Evolutionary conservation across 495 filamentous ascomycete genomes (phyloP).

Genomic region (Penicillium dipodomyicola): DNA sequence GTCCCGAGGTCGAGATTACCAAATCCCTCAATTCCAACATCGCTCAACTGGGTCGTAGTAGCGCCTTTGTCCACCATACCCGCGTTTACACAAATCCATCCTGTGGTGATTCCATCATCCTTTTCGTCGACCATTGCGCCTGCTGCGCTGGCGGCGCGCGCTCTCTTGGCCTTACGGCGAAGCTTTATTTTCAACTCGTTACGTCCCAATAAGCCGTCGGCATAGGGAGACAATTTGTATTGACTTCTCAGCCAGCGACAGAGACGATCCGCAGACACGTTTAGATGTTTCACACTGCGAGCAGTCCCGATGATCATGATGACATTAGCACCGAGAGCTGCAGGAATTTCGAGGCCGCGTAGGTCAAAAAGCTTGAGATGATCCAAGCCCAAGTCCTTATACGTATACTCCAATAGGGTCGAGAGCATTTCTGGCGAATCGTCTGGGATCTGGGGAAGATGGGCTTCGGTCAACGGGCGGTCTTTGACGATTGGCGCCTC

Average conservation of each 20-base stretch:
- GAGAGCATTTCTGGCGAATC: slow-evolving; percentile 70
- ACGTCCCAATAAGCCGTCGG: slow-evolving; percentile 84
- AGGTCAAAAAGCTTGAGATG: slow-evolving; percentile 75
- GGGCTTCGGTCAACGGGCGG: slow-evolving; percentile 56
- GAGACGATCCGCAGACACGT: slow-evolving; percentile 84
- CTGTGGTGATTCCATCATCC: slow-evolving; percentile 83
- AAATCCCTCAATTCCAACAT: slow-evolving; percentile 65
- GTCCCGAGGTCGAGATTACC: slow-evolving; percentile 55
- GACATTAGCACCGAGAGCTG: slow-evolving; percentile 80
- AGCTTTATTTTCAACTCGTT: slow-evolving; percentile 89
- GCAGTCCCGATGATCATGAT: slow-evolving; percentile 94
- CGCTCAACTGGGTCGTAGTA: slow-evolving; percentile 36
- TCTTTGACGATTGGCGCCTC: slow-evolving; percentile 48
- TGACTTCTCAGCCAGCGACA: slow-evolving; percentile 79
- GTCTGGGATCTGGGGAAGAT: slow-evolving; percentile 73
- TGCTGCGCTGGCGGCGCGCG: slow-evolving; percentile 65
- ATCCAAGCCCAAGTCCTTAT: slow-evolving; percentile 79
- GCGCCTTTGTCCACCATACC: slow-evolving; percentile 61
- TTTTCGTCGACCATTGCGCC: slow-evolving; percentile 48
- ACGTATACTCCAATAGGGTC: slow-evolving; percentile 71
- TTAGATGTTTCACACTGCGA: slow-evolving; percentile 87
- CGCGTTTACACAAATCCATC: slow-evolving; percentile 94
- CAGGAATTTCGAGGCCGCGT: slow-evolving; percentile 76
- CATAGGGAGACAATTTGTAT: slow-evolving; percentile 67
- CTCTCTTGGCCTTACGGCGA: slow-evolving; percentile 71